Conservation (phyloP, 257 asterid species). For the Solanum piurae region DNA sequence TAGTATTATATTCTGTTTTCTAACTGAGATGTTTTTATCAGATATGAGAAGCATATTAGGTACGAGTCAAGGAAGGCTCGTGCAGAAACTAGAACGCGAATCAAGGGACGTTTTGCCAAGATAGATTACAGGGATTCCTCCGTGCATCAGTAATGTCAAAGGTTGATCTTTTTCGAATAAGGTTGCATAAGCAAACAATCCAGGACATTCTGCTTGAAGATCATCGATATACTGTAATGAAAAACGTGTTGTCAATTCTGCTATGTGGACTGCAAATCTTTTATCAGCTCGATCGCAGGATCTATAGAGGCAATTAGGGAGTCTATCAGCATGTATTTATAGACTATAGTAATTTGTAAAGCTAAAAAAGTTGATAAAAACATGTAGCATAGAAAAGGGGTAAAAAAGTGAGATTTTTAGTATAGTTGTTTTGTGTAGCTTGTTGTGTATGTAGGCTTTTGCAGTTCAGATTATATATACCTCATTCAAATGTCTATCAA, state of each 20-base stretch:
- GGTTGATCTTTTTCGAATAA: no score
- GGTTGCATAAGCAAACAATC: background rate
- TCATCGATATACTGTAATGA: background rate
- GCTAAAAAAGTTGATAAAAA: conserved; percentile 1
- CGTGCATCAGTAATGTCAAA: background rate
- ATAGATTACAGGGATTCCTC: conserved; percentile 22
- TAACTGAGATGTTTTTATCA: conserved; percentile 8
- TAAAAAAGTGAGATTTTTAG: background rate
- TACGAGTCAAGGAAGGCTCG: conserved; percentile 83
- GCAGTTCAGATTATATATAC: background rate
- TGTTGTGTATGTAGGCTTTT: background rate
- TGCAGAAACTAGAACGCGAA: conserved; percentile 76
- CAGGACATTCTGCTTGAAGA: background rate
- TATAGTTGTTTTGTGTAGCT: background rate
- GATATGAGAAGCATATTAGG: conserved; percentile 86
- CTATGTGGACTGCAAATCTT: background rate
- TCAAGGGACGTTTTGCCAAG: conserved; percentile 96
- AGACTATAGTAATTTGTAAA: conserved; percentile 7
- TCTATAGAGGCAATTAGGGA: background rate
- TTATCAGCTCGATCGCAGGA: background rate
- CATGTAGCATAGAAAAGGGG: background rate
- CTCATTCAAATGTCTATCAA: background rate
- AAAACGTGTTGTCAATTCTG: background rate
- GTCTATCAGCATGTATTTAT: conserved; percentile 3
- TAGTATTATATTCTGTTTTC: background rate